phyloP scores from a whole-genome alignment of 2,329 filamentous ascomycete species.

The Neofusicoccum umdonicola region DNA sequence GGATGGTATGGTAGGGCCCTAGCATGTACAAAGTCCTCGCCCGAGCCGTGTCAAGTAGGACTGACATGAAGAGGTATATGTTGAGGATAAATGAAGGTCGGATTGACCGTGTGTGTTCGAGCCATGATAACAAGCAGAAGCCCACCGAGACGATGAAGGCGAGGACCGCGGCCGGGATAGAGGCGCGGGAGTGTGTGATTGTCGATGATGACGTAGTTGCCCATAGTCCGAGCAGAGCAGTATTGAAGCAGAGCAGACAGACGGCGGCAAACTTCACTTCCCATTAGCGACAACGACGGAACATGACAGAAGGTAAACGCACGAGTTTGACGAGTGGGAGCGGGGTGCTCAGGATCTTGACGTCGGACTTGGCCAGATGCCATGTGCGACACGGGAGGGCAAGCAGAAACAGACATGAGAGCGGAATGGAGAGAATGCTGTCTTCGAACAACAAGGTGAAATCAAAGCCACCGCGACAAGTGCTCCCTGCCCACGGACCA shows the following conservation, averaged over 20 bases:
- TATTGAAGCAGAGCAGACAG: conserved; percentile 28
- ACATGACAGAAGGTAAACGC: conserved; percentile 8
- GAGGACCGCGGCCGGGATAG: conserved; percentile 29
- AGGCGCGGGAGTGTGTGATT: conserved; percentile 21
- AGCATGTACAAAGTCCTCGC: conserved; percentile 36
- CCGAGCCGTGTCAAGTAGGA: conserved; percentile 47
- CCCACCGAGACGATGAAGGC: conserved; percentile 27
- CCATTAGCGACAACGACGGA: background rate
- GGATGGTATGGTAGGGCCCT: conserved; percentile 27
- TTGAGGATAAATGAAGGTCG: conserved; percentile 50
- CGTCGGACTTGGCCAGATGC: conserved; percentile 27
- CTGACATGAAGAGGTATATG: conserved; percentile 46
- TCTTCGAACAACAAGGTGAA: conserved; percentile 40
- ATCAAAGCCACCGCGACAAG: conserved; percentile 37
- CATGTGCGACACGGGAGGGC: conserved; percentile 29
- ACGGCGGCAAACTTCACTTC: conserved; percentile 19
- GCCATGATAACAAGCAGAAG: conserved; percentile 43
- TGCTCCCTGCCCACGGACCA: conserved; percentile 30
- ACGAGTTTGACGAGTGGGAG: conserved; percentile 30
- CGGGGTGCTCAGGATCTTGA: conserved; percentile 26
- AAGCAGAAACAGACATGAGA: conserved; percentile 30
- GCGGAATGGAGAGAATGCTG: conserved; percentile 32
- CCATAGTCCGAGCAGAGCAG: conserved; percentile 31
- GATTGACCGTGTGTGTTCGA: conserved; percentile 47
- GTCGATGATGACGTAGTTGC: background rate